Evolutionary conservation across 2,329 filamentous ascomycete species (phyloP), one percentile per base, ranked within the genome.

Genomic region (Xylariaceae sp.): DNA sequence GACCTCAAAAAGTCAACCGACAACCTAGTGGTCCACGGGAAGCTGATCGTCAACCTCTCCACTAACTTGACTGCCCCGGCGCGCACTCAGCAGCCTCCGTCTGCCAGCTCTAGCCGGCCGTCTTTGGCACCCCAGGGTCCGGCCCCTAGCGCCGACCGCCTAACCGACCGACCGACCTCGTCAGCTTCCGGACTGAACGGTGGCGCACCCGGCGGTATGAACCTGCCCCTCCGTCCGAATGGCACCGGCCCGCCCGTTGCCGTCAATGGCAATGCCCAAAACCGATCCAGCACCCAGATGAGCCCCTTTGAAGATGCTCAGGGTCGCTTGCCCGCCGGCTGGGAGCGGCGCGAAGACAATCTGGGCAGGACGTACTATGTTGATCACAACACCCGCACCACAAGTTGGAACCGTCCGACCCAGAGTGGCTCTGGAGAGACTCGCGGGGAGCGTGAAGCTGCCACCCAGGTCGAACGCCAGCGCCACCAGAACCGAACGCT

Each of bases 1-100:
- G 92, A 98, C 59, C 72, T 98, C 21, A 95, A 96, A 59, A 96
- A 95, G 63, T 95, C 92, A 5, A 95, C 88, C 39, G 92, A 98
- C 58, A 96, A 96, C 57, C 77, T 98, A 31, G 88, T 96, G 36
- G 92, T 98, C 21, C 89, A 98, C 57, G 92, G 92, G 43, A 96
- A 96, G 63, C 76, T 98, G 35, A 98, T 98, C 51, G 78, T 98
- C 43, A 96, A 94, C 58, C 69, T 98, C 10, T 95, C 90, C 9
- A 95, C 90, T 32, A 94, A 98, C 57, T 73, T 96, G 14, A 68
- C 74, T 27, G 63, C 75, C 12, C 85, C 88, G 5, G 74, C 80
- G 42, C 76, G 77, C 15, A 52, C 58, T 14, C 52, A 56, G 34
- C 49, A 52, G 37, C 41, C 52, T n/a, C 45, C 53, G 6, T 49